Base-by-base conservation (phyloP, 768 basidiomycete genomes). In the Russula brevipes region DNA sequence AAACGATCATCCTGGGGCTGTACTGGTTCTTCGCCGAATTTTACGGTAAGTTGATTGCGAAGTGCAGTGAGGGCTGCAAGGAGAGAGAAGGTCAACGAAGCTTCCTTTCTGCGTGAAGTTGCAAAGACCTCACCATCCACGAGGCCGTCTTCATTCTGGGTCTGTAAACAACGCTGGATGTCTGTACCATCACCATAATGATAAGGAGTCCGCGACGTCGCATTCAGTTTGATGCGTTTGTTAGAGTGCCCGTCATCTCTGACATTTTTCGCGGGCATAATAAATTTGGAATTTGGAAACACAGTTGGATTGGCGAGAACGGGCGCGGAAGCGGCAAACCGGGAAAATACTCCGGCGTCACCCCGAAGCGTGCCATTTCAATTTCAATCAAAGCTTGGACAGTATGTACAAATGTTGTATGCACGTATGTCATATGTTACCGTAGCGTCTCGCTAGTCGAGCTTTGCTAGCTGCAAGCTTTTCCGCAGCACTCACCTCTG, bases 21-120 rank as follows among this genome's bases (percentile, higher is more conserved):
- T 12, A 89, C 72, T 9, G 70, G 65, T 8, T 66, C 69, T 65
- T 90, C 88, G 53, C 72, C 76, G 1, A 74, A 70, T 68, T 79
- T 79, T 33, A 84, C 67, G 4, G 81, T 81, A 16, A 91, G 70
- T 63, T 87, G 86, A 66, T 88, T 88, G 42, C 88, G 78, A 62
- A 92, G 70, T 5, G 80, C 75, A 33, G 73, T 80, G 36, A 90
- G 68, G 33, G 71, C 82, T 82, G 35, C 6, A 4, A 19, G 12
- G 11, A 45, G 17, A 24, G 44, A 61, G 8, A 67, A n/a, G 24
- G 19, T 62, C 19, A 4, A 52, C 38, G 24, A 3, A 19, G 4
- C 14, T 33, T 35, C 45, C 17, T 31, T 38, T 24, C 42, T 5
- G 33, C 30, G 19, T 30, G 41, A 24, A 49, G 36, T 17, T 19